These are phyloP conservation scores for Capsella bursapastoris DNA, from an alignment of 345 rosid species.

Conservation along the genomic window DNA sequence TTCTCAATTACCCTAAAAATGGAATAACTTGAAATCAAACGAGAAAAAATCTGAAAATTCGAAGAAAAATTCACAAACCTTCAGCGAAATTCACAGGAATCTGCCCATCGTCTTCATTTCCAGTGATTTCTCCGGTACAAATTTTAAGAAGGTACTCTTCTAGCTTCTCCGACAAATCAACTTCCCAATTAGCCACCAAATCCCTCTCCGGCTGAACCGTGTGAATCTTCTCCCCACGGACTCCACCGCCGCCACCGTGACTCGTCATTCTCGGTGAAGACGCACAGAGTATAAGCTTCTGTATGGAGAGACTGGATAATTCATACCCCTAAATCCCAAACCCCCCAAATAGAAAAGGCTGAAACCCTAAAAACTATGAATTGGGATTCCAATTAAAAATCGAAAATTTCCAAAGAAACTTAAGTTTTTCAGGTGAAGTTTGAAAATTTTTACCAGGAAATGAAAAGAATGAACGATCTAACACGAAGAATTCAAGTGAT, in stretches of 20 bases:
- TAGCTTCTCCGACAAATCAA: conserved; percentile 80
- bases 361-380: conserved; percentile 39
- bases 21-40: neutral
- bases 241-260: conserved; percentile 37
- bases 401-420: neutral
- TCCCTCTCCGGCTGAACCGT: conserved; percentile 84
- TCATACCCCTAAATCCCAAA: conserved; percentile 29
- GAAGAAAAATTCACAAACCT: conserved; percentile 53
- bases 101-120: conserved; percentile 51
- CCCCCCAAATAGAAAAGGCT: neutral
- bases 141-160: conserved; percentile 89
- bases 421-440: neutral
- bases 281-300: conserved; percentile 6
- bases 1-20: conserved; percentile 1
- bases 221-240: conserved; percentile 53
- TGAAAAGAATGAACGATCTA: neutral
- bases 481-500: conserved; percentile 6
- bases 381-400: conserved; percentile 2
- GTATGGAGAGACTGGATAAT: neutral
- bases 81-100: conserved; percentile 82
- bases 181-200: conserved; percentile 93
- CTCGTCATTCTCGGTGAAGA: conserved; percentile 42
- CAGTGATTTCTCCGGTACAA: conserved; percentile 77
- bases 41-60: neutral
- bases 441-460: neutral